Evolutionary conservation across 1,284 basidiomycete genomes (phyloP).

Genomic region (Ceratobasidium sp.): DNA sequence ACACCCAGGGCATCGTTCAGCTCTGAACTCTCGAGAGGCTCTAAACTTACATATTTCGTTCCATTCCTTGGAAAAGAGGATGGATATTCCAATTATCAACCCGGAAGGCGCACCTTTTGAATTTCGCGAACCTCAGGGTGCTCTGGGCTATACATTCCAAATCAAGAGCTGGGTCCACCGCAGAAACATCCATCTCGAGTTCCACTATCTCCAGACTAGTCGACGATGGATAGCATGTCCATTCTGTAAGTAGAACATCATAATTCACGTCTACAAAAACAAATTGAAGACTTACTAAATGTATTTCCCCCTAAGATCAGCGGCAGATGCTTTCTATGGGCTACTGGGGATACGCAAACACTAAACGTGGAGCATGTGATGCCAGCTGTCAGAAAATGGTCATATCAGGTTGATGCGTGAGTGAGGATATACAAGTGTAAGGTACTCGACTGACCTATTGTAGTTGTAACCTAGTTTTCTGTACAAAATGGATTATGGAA

Average conservation of each 20-base stretch:
- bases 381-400: slow-evolving; percentile 22
- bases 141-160: neutral
- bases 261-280: neutral
- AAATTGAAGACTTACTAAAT: neutral
- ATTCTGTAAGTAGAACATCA: neutral
- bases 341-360: slow-evolving; percentile 16
- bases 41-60: too few species aligned
- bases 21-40: too few species aligned
- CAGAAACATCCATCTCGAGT: neutral
- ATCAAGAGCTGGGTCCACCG: neutral
- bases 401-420: slow-evolving; percentile 21
- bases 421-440: neutral
- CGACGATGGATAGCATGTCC: neutral
- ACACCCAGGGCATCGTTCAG: too few species aligned
- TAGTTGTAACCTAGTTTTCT: too few species aligned
- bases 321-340: neutral
- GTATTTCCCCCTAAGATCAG: neutral
- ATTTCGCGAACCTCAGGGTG: neutral
- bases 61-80: too few species aligned
- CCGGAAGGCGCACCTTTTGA: neutral
- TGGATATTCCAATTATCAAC: slow-evolving; percentile 3
- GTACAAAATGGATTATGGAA: too few species aligned
- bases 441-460: neutral
- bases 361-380: slow-evolving; percentile 14
- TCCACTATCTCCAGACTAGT: neutral